Evolutionary conservation across 192 early-diverging fungal genomes (phyloP), one percentile per base, ranked within the genome.

Genomic region (Chytriomyces hyalinus): DNA sequence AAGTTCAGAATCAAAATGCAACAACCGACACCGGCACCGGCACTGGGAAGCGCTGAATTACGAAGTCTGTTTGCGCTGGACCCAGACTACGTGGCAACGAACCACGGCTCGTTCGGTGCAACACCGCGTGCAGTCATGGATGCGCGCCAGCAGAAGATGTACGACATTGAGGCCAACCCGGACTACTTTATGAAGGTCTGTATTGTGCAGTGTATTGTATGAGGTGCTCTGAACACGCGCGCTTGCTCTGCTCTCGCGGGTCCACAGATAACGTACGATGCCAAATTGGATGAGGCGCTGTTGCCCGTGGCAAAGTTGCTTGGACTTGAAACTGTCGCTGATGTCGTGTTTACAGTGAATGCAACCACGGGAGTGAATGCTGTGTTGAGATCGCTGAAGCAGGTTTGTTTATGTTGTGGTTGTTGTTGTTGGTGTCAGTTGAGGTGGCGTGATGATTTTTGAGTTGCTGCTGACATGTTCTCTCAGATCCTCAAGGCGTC

Each of bases 31-130:
- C 24, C 24, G 20, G 53, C 53, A 20, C 53, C 53, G 15, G 53
- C 13, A 13, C 20, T 57, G 1, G 53, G 53, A 13, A 57, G 6
- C 11, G 17, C 65, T 15, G 65, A 67, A 67, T 46, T 67, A 46
- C 1, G 45, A 6, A 10, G 36, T 67, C 65, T 67, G 46, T 91
- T 91, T 64, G 67, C 85, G 36, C 78, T 91, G 22, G 85, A 85
- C 6, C 73, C 82, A 13, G 79, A 73, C 15, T 88, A 78, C 45
- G 83, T 81, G 24, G 82, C 88, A n/a, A 78, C 85, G 49, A 92
- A 92, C 76, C 87, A 92, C 65, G 91, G 91, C 17, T 88, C 91
- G n/a, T 92, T 80, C 61, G 91, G 91, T 61, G 76, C 70, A 1
- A 70, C 72, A 50, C 87, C 77, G 17, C 48, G 73, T 5, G 17